These are phyloP conservation scores for Heterobasidion parviporum DNA, from an alignment of 1,284 basidiomycete species.

Conservation along the genomic window DNA sequence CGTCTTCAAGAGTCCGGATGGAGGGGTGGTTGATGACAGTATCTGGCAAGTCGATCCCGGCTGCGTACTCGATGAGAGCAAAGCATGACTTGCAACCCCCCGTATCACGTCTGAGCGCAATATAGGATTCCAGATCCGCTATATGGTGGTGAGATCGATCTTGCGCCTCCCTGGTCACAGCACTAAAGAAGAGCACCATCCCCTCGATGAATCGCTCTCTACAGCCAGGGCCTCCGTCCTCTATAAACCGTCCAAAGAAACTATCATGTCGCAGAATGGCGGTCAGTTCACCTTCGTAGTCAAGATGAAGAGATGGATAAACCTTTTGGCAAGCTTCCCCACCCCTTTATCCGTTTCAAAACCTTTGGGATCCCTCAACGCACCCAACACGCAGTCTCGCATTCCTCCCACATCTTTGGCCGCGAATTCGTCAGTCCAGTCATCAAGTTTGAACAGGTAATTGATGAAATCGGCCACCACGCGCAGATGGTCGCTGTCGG, in stretches of 20 bases:
- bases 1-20: conserved; percentile 26
- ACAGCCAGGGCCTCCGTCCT: neutral
- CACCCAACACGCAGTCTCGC: conserved; percentile 28
- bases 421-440: conserved; percentile 29
- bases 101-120: conserved; percentile 23
- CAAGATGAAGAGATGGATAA: neutral
- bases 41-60: conserved; percentile 31
- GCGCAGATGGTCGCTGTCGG: conserved; percentile 45
- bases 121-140: conserved; percentile 30
- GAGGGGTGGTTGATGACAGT: conserved; percentile 29
- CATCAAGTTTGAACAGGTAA: conserved; percentile 30
- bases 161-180: conserved; percentile 25
- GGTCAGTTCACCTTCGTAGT: neutral
- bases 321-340: conserved; percentile 7
- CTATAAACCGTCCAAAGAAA: neutral
- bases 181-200: conserved; percentile 28
- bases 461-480: conserved; percentile 39
- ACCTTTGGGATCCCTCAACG: conserved; percentile 24
- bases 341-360: conserved; percentile 18
- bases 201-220: conserved; percentile 27
- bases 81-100: conserved; percentile 30
- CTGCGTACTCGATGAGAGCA: conserved; percentile 31
- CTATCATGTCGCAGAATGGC: neutral
- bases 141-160: conserved; percentile 23
- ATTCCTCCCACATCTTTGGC: conserved; percentile 21